Evolutionary conservation across 75 land plant species (phyloP), one percentile per base, ranked within the genome.

Genomic region (Pseudotsuga menziesii): DNA sequence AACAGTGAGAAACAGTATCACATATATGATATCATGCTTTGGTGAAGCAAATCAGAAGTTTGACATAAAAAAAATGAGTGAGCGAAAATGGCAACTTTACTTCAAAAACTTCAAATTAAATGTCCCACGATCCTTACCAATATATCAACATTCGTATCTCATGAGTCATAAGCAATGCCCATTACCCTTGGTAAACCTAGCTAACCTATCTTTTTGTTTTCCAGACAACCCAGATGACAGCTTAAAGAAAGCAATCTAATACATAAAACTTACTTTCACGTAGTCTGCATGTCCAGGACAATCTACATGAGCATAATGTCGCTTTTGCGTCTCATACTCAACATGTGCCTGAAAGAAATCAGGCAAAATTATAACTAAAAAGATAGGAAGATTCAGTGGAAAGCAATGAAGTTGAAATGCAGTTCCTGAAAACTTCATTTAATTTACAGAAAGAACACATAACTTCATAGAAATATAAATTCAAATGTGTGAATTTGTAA

Each of bases 261-360:
- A 15, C 41, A 58, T 23, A n/a, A 59, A 39, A 14, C 90, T 80
- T 82, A 95, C 96, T 82, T 96, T 96, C 22, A 96, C 97, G 90
- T 96, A 96, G 66, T 96, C 99, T 23, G 94, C 97, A 86, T 96
- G 99, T 70, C 99, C 97, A 13, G 97, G 97, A 72, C 99, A 91
- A 79, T 96, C 98, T 5, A 96, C 98, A 85, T 93, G 98, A 19
- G 96, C 98, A 89, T 96, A 93, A 56, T 96, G 97, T 39, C 94
- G 81, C 79, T 96, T 96, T 8, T 75, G 76, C 58, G 99, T 96
- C 63, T 96, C 99, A 81, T 96, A 96, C 80, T 96, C 99, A 15
- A 96, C 99, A 79, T 96, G 99, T 36, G 99, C 93, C 97, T 96
- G 90, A 83, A 80, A 76, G 74, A 77, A 67, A 67, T 27, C 44